A percentile compares a stretch with the other conserved stretches of the same genome.
Conservation (phyloP, 257 asterid species). For the Solanum etuberosum region DNA sequence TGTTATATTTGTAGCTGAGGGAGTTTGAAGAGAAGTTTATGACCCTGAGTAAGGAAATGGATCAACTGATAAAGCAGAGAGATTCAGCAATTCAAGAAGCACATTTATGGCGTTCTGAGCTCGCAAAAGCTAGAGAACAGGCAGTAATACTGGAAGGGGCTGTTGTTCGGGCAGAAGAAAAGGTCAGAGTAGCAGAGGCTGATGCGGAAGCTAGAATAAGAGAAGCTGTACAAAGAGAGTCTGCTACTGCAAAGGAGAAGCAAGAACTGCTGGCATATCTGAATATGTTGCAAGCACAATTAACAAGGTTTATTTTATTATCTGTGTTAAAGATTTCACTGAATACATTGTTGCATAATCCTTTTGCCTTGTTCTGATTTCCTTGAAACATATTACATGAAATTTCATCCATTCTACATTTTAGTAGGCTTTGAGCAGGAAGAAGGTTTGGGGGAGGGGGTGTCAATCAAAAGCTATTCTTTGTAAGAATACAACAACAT, state of each 20-base stretch:
- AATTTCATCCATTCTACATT: not conserved
- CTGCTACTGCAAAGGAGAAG: conserved; percentile 62
- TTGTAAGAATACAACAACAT: not conserved
- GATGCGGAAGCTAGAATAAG: conserved; percentile 73
- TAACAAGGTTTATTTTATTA: conserved; percentile 41
- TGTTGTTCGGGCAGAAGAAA: conserved; percentile 90
- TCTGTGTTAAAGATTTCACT: not conserved
- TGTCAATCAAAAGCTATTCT: not conserved
- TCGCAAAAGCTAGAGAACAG: conserved; percentile 89
- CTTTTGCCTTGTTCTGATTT: not conserved
- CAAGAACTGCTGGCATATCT: conserved; percentile 67
- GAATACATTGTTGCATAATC: not conserved
- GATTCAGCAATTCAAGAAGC: conserved; percentile 81
- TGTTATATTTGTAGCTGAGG: conserved; percentile 33
- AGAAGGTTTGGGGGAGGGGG: not conserved
- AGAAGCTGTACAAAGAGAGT: conserved; percentile 61
- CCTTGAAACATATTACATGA: not conserved
- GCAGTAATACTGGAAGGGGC: conserved; percentile 93
- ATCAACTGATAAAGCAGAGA: conserved; percentile 58
- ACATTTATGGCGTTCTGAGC: conserved; percentile 97
- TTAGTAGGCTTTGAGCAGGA: not conserved
- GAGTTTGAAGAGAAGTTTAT: conserved; percentile 53
- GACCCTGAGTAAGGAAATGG: conserved; percentile 58
- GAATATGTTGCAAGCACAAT: conserved; percentile 64
- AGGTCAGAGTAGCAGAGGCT: conserved; percentile 70